Percentiles rank a stretch among this genome's conserved stretches.
Evolutionary conservation across 768 basidiomycete genomes (phyloP).

Genomic region (Multifurca ochricompacta): DNA sequence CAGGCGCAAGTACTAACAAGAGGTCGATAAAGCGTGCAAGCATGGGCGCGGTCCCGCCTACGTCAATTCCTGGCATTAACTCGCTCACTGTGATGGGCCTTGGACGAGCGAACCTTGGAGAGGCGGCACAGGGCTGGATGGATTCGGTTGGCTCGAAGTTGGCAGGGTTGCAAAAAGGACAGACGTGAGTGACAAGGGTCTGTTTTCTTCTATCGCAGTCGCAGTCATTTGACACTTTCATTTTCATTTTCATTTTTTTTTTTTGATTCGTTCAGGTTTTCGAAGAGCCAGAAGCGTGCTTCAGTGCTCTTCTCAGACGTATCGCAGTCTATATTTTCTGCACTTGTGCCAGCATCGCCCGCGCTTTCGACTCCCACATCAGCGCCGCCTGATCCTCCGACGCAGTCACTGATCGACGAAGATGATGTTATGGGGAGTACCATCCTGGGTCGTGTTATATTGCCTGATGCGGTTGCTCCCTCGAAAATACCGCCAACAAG

Average conservation of each 20-base stretch:
- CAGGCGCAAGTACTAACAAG: constrained; percentile 2
- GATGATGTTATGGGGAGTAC: constrained; percentile 3
- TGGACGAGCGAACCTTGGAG: constrained; percentile 22
- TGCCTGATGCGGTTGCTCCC: constrained; percentile 1
- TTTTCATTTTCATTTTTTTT: background rate
- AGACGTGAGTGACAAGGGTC: constrained; percentile 40
- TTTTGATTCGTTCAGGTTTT: constrained; percentile 37
- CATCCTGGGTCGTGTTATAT: background rate
- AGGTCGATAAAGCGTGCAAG: constrained; percentile 17
- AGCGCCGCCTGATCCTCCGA: constrained; percentile 8
- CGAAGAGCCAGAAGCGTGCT: constrained; percentile 61
- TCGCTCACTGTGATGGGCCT: constrained; percentile 27
- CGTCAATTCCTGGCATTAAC: constrained; percentile 35
- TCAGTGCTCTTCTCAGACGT: constrained; percentile 59
- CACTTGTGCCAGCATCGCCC: constrained; percentile 24
- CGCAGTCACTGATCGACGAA: constrained; percentile 15
- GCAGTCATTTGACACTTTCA: background rate
- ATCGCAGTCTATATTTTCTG: constrained; percentile 43
- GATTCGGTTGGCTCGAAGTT: constrained; percentile 45
- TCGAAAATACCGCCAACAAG: background rate
- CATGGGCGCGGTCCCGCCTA: constrained; percentile 26
- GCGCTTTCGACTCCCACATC: constrained; percentile 16
- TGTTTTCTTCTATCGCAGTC: background rate
- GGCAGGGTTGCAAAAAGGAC: constrained; percentile 42
- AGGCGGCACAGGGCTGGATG: constrained; percentile 35